These are phyloP conservation scores for Fusarium miscanthi DNA, from an alignment of 2,329 filamentous ascomycete species.

Conservation along the genomic window DNA sequence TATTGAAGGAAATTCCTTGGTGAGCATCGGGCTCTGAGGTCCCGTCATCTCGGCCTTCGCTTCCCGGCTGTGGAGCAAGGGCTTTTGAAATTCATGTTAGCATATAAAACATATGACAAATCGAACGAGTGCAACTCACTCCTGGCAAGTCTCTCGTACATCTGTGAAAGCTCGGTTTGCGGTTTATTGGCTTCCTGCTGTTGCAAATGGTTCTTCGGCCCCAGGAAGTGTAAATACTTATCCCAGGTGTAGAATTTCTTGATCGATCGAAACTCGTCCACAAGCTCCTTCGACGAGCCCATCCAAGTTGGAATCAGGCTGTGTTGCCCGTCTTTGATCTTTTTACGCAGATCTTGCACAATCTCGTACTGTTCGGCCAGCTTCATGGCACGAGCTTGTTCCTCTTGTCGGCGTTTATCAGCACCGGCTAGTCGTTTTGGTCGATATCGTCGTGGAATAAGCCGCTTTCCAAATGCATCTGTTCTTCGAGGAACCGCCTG, in stretches of 20 bases:
- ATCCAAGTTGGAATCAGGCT: slow-evolving; percentile 66
- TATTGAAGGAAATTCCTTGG: slow-evolving; percentile 81
- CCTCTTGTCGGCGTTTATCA: slow-evolving; percentile 57
- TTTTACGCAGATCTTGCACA: slow-evolving; percentile 56
- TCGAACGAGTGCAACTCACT: slow-evolving; percentile 53
- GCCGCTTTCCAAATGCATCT: slow-evolving; percentile 32
- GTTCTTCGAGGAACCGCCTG: slow-evolving; percentile 18
- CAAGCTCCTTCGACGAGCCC: slow-evolving; percentile 67
- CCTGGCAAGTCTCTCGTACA: slow-evolving; percentile 66
- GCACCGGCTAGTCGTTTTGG: slow-evolving; percentile 59
- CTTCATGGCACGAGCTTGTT: slow-evolving; percentile 55
- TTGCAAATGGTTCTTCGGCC: slow-evolving; percentile 47
- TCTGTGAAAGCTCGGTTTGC: slow-evolving; percentile 60
- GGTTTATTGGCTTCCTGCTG: slow-evolving; percentile 43
- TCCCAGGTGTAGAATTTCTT: slow-evolving; percentile 75
- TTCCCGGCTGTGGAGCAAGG: slow-evolving; percentile 48
- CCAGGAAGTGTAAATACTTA: slow-evolving; percentile 69
- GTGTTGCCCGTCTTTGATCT: slow-evolving; percentile 55
- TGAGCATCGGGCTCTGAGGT: slow-evolving; percentile 61
- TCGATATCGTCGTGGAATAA: slow-evolving; percentile 56
- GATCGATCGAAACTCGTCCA: slow-evolving; percentile 72
- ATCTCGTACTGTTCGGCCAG: slow-evolving; percentile 56
- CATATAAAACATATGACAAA: not conserved
- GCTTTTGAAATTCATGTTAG: slow-evolving; percentile 44
- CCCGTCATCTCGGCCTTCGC: slow-evolving; percentile 39